These are phyloP conservation scores for Flaveria floridana DNA, from an alignment of 140 eudicot species.

Conservation along the genomic window DNA sequence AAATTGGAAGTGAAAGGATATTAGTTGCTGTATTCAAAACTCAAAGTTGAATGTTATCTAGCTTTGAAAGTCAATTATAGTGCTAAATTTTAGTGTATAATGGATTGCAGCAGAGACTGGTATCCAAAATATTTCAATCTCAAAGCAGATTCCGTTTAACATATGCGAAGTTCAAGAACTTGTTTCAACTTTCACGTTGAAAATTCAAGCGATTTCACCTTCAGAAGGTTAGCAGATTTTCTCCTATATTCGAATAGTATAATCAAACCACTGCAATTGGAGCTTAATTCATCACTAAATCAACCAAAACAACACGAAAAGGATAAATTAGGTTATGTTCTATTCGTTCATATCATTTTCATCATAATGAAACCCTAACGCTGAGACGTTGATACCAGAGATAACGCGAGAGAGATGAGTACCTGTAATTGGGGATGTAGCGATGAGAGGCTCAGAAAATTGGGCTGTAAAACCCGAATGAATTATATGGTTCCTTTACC, in stretches of 20 bases:
- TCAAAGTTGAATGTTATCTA: background rate
- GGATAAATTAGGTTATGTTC: background rate
- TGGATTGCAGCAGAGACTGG: too few species aligned
- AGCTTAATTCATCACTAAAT: background rate
- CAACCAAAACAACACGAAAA: background rate
- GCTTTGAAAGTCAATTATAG: background rate
- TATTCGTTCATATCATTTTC: background rate
- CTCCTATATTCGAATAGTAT: background rate
- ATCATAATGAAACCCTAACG: background rate
- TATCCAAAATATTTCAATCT: too few species aligned
- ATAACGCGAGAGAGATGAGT: conserved; percentile 4
- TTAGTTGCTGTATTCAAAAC: background rate
- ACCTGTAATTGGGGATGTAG: conserved; percentile 17
- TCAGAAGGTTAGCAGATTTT: background rate
- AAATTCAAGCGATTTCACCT: too few species aligned
- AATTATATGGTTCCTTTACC: background rate
- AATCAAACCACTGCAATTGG: conserved; percentile 1
- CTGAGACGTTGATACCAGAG: background rate
- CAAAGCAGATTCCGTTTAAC: too few species aligned
- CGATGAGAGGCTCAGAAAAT: background rate
- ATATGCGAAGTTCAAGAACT: too few species aligned
- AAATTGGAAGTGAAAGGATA: too few species aligned
- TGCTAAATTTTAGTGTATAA: too few species aligned
- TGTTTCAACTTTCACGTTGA: too few species aligned
- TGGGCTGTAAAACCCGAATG: conserved; percentile 14